Evolutionary conservation across 2,329 filamentous ascomycete genomes (phyloP).

Genomic region (Colletotrichum sp.): DNA sequence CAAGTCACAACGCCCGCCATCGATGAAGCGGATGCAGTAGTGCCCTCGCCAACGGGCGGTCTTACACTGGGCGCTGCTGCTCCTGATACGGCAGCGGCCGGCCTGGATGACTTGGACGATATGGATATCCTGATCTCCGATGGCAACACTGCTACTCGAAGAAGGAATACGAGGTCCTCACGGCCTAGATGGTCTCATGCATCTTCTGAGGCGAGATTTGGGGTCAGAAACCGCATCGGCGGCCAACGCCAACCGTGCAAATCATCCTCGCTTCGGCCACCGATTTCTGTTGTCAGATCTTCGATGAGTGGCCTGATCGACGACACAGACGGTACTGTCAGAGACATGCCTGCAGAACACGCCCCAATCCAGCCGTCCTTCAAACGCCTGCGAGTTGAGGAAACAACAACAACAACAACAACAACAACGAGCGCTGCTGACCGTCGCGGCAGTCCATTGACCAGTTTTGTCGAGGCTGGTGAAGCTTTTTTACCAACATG

Average conservation of each 20-base stretch:
- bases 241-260: background rate
- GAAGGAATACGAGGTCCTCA: background rate
- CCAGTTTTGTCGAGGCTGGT: background rate
- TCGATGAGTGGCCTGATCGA: constrained; percentile 6
- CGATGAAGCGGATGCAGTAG: background rate
- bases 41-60: background rate
- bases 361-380: background rate
- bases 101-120: background rate
- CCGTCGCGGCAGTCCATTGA: background rate
- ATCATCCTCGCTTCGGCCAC: background rate
- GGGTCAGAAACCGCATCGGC: background rate
- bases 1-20: background rate
- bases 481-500: background rate
- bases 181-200: background rate
- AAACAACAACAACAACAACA: background rate
- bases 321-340: background rate
- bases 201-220: background rate
- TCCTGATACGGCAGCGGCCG: background rate
- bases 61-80: background rate
- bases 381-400: background rate
- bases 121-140: background rate
- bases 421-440: background rate
- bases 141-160: background rate
- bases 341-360: constrained; percentile 14
- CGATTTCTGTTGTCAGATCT: background rate